Evolutionary conservation across 1,284 basidiomycete genomes (phyloP), one percentile per base, ranked within the genome.

Genomic region (Ganoderma boninense): DNA sequence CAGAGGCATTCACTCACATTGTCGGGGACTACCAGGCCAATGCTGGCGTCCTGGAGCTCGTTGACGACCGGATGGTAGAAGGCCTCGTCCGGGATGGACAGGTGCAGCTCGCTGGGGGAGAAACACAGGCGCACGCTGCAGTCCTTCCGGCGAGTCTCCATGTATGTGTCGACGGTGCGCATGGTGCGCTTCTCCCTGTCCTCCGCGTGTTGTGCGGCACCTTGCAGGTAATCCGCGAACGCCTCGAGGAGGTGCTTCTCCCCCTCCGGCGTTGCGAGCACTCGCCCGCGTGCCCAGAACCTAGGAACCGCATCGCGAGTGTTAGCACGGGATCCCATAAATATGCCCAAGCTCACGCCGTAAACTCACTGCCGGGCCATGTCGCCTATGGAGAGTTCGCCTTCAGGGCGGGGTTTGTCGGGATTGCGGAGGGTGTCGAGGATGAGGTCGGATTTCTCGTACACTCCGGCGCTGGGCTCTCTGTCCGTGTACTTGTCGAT

Each of bases 121-220:
- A 80, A 81, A 11, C 74, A 75, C 0, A 82, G 80, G 63, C 76
- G 76, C 49, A 75, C 79, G 7, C 80, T 82, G 63, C 69, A 71
- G 62, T 79, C 81, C 32, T 81, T 76, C 8, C 82, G 75, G 32
- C 83, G 79, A 10, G 77, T 74, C 26, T 72, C 68, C 57, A 83
- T 74, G 71, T 81, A 83, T 20, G 71, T 65, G 26, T 82, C 78
- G 43, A 83, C 70, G 44, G 76, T 76, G 2, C 76, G 79, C 46
- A 79, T 68, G 32, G 65, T 66, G 13, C 69, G 74, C 42, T 66
- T 65, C 26, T 75, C 72, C 26, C 82, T 77, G 63, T 79, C 78
- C 11, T 70, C 69, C 1, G 82, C 79, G 2, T 29, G 26, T 2
- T 29, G 70, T 82, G 78, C 69, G 14, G 82, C 77, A 0, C 80